Conservation (phyloP, 169 alveolate genomes). For the Plasmodium vivax region DNA sequence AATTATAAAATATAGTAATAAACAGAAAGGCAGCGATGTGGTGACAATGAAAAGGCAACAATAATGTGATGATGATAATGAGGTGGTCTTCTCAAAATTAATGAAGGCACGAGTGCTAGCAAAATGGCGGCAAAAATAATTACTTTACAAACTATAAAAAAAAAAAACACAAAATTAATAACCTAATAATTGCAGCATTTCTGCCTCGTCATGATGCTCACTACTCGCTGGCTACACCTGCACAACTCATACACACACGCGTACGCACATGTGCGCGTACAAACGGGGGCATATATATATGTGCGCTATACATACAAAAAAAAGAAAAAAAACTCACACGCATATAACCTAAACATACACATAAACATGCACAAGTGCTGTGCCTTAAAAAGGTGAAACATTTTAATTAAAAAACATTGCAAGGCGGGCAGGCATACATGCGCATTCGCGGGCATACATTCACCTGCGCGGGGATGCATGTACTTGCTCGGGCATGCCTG, state of each 20-base stretch:
- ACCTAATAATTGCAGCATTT: neutral
- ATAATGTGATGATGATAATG: neutral
- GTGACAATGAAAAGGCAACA: neutral
- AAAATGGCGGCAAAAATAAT: neutral
- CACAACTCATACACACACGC: neutral
- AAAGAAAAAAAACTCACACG: neutral
- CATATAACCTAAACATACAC: neutral
- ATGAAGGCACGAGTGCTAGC: neutral
- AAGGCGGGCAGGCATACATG: neutral
- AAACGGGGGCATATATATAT: neutral
- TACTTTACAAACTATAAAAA: slow-evolving; percentile 2
- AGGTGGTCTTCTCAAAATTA: neutral
- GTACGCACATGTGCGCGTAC: neutral
- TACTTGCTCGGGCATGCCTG: neutral
- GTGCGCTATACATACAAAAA: neutral
- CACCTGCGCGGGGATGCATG: neutral
- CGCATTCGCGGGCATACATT: neutral
- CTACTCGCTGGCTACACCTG: neutral
- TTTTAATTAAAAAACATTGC: neutral
- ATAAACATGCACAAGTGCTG: slow-evolving; percentile 3
- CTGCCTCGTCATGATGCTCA: neutral
- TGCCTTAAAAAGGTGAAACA: neutral
- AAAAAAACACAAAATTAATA: neutral
- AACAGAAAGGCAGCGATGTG: neutral
- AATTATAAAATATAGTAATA: neutral